phyloP scores from a whole-genome alignment of 1,284 basidiomycete genomes.

The Pseudozyma tsukubaensis region DNA sequence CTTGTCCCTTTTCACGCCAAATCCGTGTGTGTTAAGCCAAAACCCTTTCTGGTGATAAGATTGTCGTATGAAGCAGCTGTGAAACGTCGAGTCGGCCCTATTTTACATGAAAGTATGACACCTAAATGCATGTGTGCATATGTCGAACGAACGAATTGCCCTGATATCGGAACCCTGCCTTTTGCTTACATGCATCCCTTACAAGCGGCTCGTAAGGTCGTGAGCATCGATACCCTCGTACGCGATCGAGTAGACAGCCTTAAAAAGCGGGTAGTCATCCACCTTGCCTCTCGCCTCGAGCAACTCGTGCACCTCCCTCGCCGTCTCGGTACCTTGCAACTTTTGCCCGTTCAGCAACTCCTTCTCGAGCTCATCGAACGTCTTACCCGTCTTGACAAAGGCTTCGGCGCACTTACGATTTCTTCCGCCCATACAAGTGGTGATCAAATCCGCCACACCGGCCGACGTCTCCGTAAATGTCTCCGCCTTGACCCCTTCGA shows the following conservation, averaged over 20 bases:
- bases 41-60: not conserved
- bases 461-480: conserved; percentile 73
- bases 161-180: not conserved
- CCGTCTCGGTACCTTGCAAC: conserved; percentile 73
- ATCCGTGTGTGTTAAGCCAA: not conserved
- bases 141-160: not conserved
- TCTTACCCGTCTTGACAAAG: conserved; percentile 72
- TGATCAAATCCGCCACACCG: conserved; percentile 75
- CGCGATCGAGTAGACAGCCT: conserved; percentile 69
- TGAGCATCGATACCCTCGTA: conserved; percentile 68
- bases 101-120: not conserved
- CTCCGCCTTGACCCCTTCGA: conserved; percentile 72
- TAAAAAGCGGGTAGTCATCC: conserved; percentile 73
- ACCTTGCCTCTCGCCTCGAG: conserved; percentile 71
- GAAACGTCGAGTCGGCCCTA: conserved; percentile 5
- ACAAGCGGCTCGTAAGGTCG: conserved; percentile 68
- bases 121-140: not conserved
- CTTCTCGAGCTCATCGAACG: conserved; percentile 73
- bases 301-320: conserved; percentile 72
- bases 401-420: conserved; percentile 73
- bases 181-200: not conserved
- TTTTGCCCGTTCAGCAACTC: conserved; percentile 74
- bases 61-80: conserved; percentile 10
- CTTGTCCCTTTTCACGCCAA: not conserved
- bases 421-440: conserved; percentile 73